Evolutionary conservation across 805 yeast species (phyloP).

Genomic region (Sugiyamaella mastotermitis): DNA sequence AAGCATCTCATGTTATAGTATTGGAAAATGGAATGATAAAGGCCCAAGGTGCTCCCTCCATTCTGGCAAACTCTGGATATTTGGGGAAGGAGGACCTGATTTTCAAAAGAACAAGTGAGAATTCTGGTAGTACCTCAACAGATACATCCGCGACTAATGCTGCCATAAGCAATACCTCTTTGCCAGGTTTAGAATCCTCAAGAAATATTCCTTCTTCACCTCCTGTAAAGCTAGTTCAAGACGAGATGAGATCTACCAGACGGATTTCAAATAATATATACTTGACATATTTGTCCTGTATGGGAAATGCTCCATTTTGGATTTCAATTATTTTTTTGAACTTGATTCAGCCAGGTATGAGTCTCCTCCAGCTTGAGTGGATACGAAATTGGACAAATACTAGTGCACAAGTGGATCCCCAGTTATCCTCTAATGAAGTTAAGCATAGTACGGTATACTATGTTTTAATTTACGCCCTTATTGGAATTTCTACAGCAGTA

Average conservation of each 20-base stretch:
- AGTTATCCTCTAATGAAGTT: neutral
- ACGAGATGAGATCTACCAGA: conserved; percentile 80
- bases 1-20: conserved; percentile 74
- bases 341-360: conserved; percentile 49
- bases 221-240: conserved; percentile 64
- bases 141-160: conserved; percentile 20
- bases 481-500: conserved; percentile 57
- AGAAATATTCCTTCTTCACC: too few relatives aligned
- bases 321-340: conserved; percentile 41
- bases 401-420: neutral
- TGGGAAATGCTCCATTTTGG: conserved; percentile 61
- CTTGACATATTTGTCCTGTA: conserved; percentile 51
- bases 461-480: conserved; percentile 54
- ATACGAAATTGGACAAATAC: conserved; percentile 64
- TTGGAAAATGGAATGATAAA: conserved; percentile 78
- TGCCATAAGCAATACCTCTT: conserved; percentile 30
- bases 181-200: too few relatives aligned
- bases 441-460: conserved; percentile 54
- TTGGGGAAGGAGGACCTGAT: conserved; percentile 47
- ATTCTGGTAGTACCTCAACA: neutral
- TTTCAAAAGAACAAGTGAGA: conserved; percentile 34
- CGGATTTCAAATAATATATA: conserved; percentile 72
- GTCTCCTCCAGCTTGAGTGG: conserved; percentile 80
- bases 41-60: conserved; percentile 71
- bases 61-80: neutral